Evolutionary conservation across 352 stramenopile species (phyloP).

Genomic region (Globisporangium solare): DNA sequence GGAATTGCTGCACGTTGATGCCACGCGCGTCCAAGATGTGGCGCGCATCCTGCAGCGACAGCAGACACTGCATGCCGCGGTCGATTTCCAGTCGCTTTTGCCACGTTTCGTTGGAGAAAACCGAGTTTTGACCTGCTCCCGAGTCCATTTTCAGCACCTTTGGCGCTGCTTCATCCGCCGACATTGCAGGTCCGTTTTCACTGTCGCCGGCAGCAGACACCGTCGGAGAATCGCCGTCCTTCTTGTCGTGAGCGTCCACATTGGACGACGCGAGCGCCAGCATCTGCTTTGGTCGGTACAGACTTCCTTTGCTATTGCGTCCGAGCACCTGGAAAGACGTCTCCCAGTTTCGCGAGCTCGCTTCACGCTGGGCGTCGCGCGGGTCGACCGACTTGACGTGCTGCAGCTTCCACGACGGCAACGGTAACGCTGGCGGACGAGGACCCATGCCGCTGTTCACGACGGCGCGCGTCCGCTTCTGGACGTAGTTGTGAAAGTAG

Average conservation of each 20-base stretch:
- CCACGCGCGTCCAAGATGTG: slow-evolving; percentile 77
- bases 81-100: slow-evolving; percentile 66
- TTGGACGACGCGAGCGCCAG: slow-evolving; percentile 36
- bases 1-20: slow-evolving; percentile 85
- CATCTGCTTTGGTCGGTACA: slow-evolving; percentile 73
- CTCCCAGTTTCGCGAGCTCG: slow-evolving; percentile 74
- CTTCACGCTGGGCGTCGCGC: slow-evolving; percentile 49
- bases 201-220: slow-evolving; percentile 5
- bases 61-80: slow-evolving; percentile 64
- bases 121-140: slow-evolving; percentile 36
- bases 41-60: slow-evolving; percentile 78
- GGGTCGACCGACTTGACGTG: slow-evolving; percentile 76
- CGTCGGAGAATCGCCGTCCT: slow-evolving; percentile 13
- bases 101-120: slow-evolving; percentile 79
- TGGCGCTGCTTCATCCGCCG: slow-evolving; percentile 10
- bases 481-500: slow-evolving; percentile 83
- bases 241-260: slow-evolving; percentile 8
- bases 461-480: slow-evolving; percentile 55
- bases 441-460: slow-evolving; percentile 19
- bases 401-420: slow-evolving; percentile 82
- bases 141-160: slow-evolving; percentile 61
- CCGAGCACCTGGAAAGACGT: slow-evolving; percentile 68
- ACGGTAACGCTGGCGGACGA: slow-evolving; percentile 27
- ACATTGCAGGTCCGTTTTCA: not conserved
- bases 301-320: slow-evolving; percentile 69